Base-by-base conservation (phyloP, 139 green algal species). In the Ettlia oleoabundans region DNA sequence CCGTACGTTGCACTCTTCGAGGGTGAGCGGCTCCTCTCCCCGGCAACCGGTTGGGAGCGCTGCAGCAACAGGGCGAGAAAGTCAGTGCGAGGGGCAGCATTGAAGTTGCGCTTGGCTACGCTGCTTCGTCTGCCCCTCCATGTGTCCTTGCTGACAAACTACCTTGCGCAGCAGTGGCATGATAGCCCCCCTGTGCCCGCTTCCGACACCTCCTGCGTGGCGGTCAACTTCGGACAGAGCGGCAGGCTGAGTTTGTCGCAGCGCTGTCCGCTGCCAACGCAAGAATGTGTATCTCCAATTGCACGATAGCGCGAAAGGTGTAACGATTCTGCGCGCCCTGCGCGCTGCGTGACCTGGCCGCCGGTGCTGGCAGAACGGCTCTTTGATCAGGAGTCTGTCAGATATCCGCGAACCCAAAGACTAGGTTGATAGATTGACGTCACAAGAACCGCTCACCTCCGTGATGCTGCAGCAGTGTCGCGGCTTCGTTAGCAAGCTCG, bases 121-220 rank as follows among this genome's bases (percentile, higher is more conserved):
- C n/a, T n/a, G n/a, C n/a, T n/a, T n/a, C n/a, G n/a, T n/a, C n/a
- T n/a, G n/a, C n/a, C n/a, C n/a, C n/a, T n/a, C n/a, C n/a, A n/a
- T n/a, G n/a, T n/a, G n/a, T n/a, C n/a, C 47, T 24, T 58, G 47
- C 2, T 2, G 21, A 5, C 4, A 24, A 15, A 33, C 38, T 52
- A 68, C 73, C 73, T 80, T 80, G 52, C 73, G 73, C 9, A 53
- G 35, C 35, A 69, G 73, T 24, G 73, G 35, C 73, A 80, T 80
- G 22, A 9, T 28, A 40, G 53, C 35, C 22, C 66, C 37, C 37
- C n/a, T n/a, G n/a, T n/a, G n/a, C n/a, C n/a, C 47, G 13, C 47
- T 58, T 10, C 47, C 47, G 47, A 58, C 47, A 58, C 47, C 15
- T 10, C 47, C 15, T 58, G 47, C 13, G 15, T 10, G 47, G 13